Evolutionary conservation across 306 rosid genomes (phyloP).

Genomic region (Begonia loranthoides): DNA sequence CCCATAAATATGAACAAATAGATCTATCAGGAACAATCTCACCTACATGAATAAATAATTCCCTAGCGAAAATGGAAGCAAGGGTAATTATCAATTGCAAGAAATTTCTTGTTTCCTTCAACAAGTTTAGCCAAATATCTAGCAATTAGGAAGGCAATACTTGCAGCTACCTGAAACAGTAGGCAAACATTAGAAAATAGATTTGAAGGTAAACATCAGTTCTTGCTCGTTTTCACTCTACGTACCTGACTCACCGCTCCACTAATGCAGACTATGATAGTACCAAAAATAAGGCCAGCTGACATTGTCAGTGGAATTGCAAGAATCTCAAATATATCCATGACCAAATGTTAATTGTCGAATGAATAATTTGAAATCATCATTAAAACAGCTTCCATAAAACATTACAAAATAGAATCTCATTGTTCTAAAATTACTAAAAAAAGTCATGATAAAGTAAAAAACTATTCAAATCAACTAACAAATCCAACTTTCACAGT

Average conservation of each 20-base stretch:
- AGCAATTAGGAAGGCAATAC: constrained; percentile 86
- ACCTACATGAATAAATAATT: constrained; percentile 54
- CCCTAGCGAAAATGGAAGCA: constrained; percentile 94
- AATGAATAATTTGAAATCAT: constrained; percentile 1
- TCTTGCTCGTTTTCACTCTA: not conserved
- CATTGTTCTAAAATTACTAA: no score
- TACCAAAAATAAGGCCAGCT: constrained; percentile 95
- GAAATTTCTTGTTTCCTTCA: constrained; percentile 87
- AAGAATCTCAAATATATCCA: constrained; percentile 37
- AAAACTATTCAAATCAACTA: no score
- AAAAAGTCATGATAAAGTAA: no score
- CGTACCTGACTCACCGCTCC: constrained; percentile 56
- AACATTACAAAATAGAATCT: no score
- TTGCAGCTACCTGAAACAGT: constrained; percentile 76
- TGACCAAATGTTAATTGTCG: not conserved
- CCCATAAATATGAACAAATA: not conserved
- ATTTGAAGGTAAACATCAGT: not conserved
- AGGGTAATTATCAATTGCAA: constrained; percentile 85
- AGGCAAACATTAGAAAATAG: constrained; percentile 2
- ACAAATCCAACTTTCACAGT: no score
- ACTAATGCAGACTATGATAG: constrained; percentile 80
- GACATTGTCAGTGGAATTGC: constrained; percentile 95
- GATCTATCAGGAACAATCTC: not conserved
- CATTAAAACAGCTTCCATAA: not conserved
- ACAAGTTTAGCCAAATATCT: constrained; percentile 95